Conservation (phyloP, 768 basidiomycete species). For the Mycena galopus region DNA sequence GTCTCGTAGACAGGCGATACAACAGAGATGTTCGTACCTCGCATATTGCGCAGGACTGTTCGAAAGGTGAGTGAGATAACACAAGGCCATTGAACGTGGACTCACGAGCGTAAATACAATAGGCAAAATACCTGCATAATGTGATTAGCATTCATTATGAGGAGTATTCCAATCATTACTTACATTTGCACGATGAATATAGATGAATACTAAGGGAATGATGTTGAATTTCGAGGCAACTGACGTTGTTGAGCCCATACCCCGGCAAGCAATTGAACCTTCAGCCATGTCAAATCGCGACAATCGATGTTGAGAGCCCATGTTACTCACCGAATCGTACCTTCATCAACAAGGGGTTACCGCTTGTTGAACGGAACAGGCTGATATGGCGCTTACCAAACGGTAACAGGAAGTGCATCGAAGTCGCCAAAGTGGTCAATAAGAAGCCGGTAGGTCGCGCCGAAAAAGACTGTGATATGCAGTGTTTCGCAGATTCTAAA, state of each 20-base stretch:
- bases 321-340: neutral
- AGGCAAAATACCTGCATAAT: constrained; percentile 37
- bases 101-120: constrained; percentile 33
- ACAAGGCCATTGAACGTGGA: neutral
- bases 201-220: constrained; percentile 33
- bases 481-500: constrained; percentile 37
- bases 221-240: neutral
- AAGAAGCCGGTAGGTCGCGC: constrained; percentile 36
- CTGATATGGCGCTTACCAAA: constrained; percentile 26
- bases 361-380: neutral
- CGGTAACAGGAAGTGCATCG: constrained; percentile 24
- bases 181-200: constrained; percentile 40
- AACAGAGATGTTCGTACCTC: neutral
- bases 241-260: neutral
- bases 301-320: neutral
- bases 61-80: neutral
- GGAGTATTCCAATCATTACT: neutral
- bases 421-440: constrained; percentile 40
- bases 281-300: neutral
- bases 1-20: neutral
- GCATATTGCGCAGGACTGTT: neutral
- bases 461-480: constrained; percentile 36
- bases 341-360: neutral
- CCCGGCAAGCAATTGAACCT: constrained; percentile 2
- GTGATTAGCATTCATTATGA: neutral